Base-by-base conservation (phyloP, 2,329 filamentous ascomycete genomes). In the Claviceps sp. region DNA sequence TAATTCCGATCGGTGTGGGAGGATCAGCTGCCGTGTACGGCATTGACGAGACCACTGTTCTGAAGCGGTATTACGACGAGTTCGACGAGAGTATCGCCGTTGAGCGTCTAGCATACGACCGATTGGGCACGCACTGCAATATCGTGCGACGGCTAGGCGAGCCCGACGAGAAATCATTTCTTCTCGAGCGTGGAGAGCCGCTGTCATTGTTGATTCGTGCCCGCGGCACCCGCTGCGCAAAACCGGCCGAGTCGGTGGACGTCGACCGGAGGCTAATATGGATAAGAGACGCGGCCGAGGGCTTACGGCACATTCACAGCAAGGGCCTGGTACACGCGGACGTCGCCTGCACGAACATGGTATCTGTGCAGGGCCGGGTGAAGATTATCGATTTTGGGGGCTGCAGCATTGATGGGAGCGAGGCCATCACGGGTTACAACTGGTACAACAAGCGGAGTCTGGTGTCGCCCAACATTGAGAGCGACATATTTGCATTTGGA, bases 371-470 rank as follows among this genome's bases (percentile, higher is more conserved):
- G 3, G 22, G 44, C 30, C 24, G 52, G 9, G 44, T 54, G 8
- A 54, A 54, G 43, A 51, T 45, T n/a, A 45, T 53, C 22, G 52
- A 53, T 43, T 51, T 53, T 38, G 52, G 52, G 9, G 52, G 52
- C 1, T 53, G 52, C 14, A 47, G 52, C 48, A 51, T 53, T 42
- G 48, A 53, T 24, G 52, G 42, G 6, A 47, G 42, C 41, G 52
- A 51, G 47, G 42, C 52, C 30, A 48, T 51, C 37, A 24, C 52
- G 13, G 40, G 52, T 43, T 53, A 51, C 37, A 53, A 51, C 16
- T 53, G 52, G 52, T 53, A 50, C 24, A 53, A 53, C 24, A 14
- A 8, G 22, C 13, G 11, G 13, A n/a, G 5, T 26, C 14, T 16
- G 11, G 11, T 24, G 2, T 16, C 13, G 2, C 43, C 43, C 11